phyloP scores from a whole-genome alignment of 2,329 filamentous ascomycete species.

The Penicillium sp. region DNA sequence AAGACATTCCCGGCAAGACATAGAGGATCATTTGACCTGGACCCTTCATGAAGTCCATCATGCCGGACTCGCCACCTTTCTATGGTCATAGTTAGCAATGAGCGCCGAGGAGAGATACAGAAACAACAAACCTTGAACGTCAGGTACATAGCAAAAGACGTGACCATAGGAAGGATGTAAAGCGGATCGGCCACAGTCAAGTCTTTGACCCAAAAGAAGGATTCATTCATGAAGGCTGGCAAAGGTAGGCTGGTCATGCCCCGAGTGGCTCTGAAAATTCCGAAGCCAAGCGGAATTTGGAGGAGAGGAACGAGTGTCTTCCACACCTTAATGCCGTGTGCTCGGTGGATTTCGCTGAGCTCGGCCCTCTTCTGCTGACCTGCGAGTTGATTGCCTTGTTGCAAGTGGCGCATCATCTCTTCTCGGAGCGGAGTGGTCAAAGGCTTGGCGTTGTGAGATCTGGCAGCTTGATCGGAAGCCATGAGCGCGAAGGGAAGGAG shows the following conservation, averaged over 20 bases:
- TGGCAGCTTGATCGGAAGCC: constrained; percentile 62
- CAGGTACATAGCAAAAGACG: constrained; percentile 56
- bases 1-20: constrained; percentile 53
- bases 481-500: constrained; percentile 66
- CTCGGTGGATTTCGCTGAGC: constrained; percentile 52
- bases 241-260: constrained; percentile 77
- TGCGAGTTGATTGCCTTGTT: constrained; percentile 47
- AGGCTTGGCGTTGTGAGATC: constrained; percentile 61
- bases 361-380: constrained; percentile 50
- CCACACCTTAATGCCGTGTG: constrained; percentile 54
- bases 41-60: constrained; percentile 30
- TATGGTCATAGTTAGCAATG: constrained; percentile 13
- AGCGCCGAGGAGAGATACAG: background rate
- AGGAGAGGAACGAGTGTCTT: constrained; percentile 57
- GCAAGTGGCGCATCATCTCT: constrained; percentile 50
- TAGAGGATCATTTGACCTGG: constrained; percentile 37
- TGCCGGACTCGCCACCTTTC: constrained; percentile 41
- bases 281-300: constrained; percentile 71
- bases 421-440: constrained; percentile 56
- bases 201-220: constrained; percentile 75
- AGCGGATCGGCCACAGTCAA: constrained; percentile 74
- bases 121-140: constrained; percentile 56
- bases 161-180: constrained; percentile 67
- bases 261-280: constrained; percentile 73
- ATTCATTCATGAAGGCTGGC: constrained; percentile 69